Base-by-base conservation (phyloP, 2,329 filamentous ascomycete species). In the Trichoderma semiorbis region DNA sequence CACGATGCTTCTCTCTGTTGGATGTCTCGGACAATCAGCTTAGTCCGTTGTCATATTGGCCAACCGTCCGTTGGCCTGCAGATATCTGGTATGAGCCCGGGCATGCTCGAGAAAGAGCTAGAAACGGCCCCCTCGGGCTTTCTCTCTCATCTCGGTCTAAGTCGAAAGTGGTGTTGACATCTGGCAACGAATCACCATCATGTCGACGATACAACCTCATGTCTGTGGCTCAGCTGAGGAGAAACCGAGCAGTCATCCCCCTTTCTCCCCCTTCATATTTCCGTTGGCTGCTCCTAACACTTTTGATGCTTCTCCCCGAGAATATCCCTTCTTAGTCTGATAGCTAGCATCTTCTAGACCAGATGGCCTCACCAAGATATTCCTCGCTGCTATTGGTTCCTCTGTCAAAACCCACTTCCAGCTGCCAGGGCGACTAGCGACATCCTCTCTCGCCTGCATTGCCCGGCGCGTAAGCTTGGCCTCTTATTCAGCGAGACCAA, bases 141-240 rank as follows among this genome's bases (percentile, higher is more conserved):
- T 39, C 14, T 6, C n/a, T 6, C 30, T 21, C 57, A 0, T 16
- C n/a, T 58, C 14, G 10, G 24, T 47, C 57, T 34, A 21, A 34
- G 47, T 63, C 18, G 30, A 57, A 34, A 36, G 57, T 30, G 53
- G 28, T 43, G 61, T 62, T 47, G n/a, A 39, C 32, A 7, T 14
- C 39, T 21, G 32, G 28, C 16, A 21, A 60, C 53, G 61, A 71
- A 60, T 66, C 69, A 58, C 36, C 36, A 34, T 26, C 67, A 24
- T 36, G 26, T 43, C 61, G 16, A 14, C 61, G 24, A 32, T 21
- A 34, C 36, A 58, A 58, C 12, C 43, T 57, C 47, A 21, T 11
- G 7, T 32, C 47, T 14, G 57, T 71, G 62, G 61, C 58, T 72
- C 43, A 68, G 70, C 64, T 72, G 70, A 72, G 63, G 24, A 57